Percentiles rank a stretch among this genome's conserved stretches.
These are phyloP conservation scores for Cronartium ribicola DNA, from an alignment of 1,284 basidiomycete genomes.

Conservation along the genomic window DNA sequence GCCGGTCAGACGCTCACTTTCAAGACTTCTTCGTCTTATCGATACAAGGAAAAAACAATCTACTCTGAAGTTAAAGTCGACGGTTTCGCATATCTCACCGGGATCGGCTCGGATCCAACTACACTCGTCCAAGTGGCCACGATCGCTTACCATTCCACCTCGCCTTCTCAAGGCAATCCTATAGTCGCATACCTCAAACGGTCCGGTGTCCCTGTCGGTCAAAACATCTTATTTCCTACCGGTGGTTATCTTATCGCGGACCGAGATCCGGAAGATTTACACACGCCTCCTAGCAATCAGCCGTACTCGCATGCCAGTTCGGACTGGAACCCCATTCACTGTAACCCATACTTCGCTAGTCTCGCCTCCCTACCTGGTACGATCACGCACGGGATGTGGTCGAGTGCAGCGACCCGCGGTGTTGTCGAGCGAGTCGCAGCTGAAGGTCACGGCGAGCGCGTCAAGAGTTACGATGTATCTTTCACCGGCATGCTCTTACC, in stretches of 20 bases:
- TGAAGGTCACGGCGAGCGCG: conserved; percentile 83
- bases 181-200: conserved; percentile 89
- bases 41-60: conserved; percentile 84
- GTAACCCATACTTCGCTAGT: conserved; percentile 97
- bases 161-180: conserved; percentile 85
- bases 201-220: conserved; percentile 72
- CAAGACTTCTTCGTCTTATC: conserved; percentile 76
- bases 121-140: conserved; percentile 79
- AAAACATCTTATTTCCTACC: conserved; percentile 70
- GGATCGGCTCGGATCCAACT: conserved; percentile 25
- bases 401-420: conserved; percentile 85
- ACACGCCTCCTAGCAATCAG: conserved; percentile 70
- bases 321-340: conserved; percentile 95
- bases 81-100: conserved; percentile 64
- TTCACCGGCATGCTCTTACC: conserved; percentile 99
- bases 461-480: conserved; percentile 79
- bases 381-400: conserved; percentile 97
- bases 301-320: conserved; percentile 93
- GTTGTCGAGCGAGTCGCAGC: conserved; percentile 92
- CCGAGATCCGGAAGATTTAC: conserved; percentile 50
- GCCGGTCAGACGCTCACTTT: conserved; percentile 82
- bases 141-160: conserved; percentile 72
- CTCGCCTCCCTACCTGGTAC: conserved; percentile 89
- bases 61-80: conserved; percentile 76
- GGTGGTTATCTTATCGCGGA: conserved; percentile 76